Evolutionary conservation across 345 rosid species (phyloP), one percentile per base, ranked within the genome.

Genomic region (Nasturtium officinale): DNA sequence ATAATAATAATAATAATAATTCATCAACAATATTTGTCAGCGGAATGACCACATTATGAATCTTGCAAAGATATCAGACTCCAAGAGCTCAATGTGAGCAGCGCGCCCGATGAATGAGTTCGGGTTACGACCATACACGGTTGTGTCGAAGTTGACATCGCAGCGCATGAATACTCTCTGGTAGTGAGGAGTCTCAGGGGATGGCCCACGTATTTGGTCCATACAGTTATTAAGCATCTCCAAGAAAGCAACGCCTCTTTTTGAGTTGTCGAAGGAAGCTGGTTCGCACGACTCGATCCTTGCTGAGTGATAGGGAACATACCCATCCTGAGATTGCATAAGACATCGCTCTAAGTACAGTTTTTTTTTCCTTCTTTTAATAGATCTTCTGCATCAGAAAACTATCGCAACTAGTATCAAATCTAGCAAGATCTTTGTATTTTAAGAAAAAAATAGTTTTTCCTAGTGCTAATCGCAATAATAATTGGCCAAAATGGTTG

Each of bases 221-320:
- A 96, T 76, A 83, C 94, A 90, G 82, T 81, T 78, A 65, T 96
- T 92, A 69, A 96, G 83, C 97, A 92, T 96, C 86, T 92, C 97
- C 80, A 92, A 65, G 77, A 92, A 96, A 32, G 82, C 78, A 60
- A 82, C 83, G 9, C 96, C 91, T 83, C 79, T 92, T 75, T 85
- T 96, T 17, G 99, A 86, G 84, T 74, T 53, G 84, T 96, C 99
- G 47, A 75, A 47, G 21, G 97, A 83, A 40, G 98, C 95, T 54
- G 94, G 87, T 42, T 80, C 89, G 79, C 97, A 90, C 53, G 87
- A 75, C 80, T 96, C 96, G 9, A 96, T 87, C 81, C 98, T 77
- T 1, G 99, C 97, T 2, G 98, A 96, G 80, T 96, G 98, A 80
- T 96, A 90, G 3, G 99, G 99, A 79, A 96, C 94, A 80, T 96